Base-by-base conservation (phyloP, 2,329 filamentous ascomycete genomes). In the Cercospora sp. region DNA sequence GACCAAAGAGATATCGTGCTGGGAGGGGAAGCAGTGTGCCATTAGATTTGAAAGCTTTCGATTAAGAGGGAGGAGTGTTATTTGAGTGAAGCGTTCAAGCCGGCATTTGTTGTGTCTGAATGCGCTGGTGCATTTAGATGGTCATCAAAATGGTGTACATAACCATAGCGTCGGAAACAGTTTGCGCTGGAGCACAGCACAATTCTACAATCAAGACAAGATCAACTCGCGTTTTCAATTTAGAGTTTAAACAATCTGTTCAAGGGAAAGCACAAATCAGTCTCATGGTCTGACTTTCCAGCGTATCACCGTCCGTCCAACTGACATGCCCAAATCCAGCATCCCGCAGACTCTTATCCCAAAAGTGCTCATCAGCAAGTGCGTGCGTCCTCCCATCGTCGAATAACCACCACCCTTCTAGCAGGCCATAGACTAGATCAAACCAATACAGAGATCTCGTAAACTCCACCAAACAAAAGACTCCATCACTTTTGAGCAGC, bases 21-120 rank as follows among this genome's bases (percentile, higher is more conserved):
- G 95, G 95, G 8, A 87, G 94, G 77, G 94, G 93, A 34, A 97
- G 93, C 81, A 97, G 92, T 83, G 94, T 98, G 73, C 95, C 95
- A 32, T 83, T 98, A 74, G 92, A 98, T 82, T 80, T 99, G 77
- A 88, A 84, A 72, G 83, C 85, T 13, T 85, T 90, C 68, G 80
- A 82, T 58, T 84, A 28, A 28, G 66, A 69, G 30, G 18, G 16
- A 28, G 16, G 21, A 59, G 28, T 9, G 16, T 16, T 3, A 51
- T 51, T 51, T 66, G 30, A 55, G 13, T 65, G 60, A 18, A 69
- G 67, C 67, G 67, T 69, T 69, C 63, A 63, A 69, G 66, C 65
- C 59, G 60, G 60, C 28, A 60, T 63, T 51, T 8, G 10, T 6
- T 63, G 12, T 18, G 30, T 24, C 18, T 32, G 32, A 32, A 59